Percentiles rank a stretch among this genome's conserved stretches.
phyloP scores from a whole-genome alignment of 805 yeast genomes.

The Candida ortonii region DNA sequence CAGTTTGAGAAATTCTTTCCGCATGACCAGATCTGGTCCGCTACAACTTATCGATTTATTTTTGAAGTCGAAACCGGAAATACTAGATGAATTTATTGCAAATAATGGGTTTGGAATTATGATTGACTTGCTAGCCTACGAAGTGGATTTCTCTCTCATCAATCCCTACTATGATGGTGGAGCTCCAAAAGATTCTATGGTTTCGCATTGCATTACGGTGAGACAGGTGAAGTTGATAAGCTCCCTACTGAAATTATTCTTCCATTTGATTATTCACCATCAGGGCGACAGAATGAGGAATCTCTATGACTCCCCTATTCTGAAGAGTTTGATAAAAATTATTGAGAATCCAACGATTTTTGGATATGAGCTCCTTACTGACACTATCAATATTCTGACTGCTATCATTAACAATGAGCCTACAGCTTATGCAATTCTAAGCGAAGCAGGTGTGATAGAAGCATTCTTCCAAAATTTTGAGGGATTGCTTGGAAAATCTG shows the following conservation, averaged over 20 bases:
- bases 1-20: conserved; percentile 45
- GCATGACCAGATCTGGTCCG: conserved; percentile 62
- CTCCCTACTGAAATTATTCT: conserved; percentile 59
- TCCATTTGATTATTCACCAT: conserved; percentile 64
- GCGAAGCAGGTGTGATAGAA: conserved; percentile 73
- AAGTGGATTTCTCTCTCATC: conserved; percentile 60
- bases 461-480: conserved; percentile 58
- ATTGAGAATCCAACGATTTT: conserved; percentile 55
- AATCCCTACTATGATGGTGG: conserved; percentile 56
- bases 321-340: conserved; percentile 57
- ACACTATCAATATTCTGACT: conserved; percentile 61
- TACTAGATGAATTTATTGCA: conserved; percentile 61
- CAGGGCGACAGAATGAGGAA: conserved; percentile 83
- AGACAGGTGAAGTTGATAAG: conserved; percentile 60
- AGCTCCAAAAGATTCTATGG: conserved; percentile 50
- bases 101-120: conserved; percentile 63
- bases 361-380: conserved; percentile 63
- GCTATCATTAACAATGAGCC: conserved; percentile 86
- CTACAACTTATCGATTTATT: conserved; percentile 52
- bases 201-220: conserved; percentile 51
- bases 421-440: conserved; percentile 75
- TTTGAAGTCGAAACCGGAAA: conserved; percentile 43
- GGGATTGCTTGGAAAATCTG: conserved; percentile 51
- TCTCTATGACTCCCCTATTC: conserved; percentile 79
- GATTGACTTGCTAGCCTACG: conserved; percentile 58